A percentile compares a stretch with the other conserved stretches of the same genome.
phyloP scores from a whole-genome alignment of 257 asterid species.

The Craterostigma plantagineum region DNA sequence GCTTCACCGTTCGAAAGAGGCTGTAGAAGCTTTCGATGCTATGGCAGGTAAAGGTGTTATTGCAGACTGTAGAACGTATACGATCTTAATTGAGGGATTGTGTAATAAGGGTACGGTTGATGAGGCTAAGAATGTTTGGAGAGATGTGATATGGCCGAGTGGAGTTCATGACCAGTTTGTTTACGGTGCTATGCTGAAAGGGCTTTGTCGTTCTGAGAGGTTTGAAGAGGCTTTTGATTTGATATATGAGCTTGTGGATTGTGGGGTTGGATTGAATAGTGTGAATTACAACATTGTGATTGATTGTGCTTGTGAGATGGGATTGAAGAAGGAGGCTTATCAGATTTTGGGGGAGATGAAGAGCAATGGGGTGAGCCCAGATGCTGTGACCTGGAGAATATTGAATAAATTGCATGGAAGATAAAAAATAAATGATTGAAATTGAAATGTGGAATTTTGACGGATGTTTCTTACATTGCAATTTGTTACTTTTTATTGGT shows the following conservation, averaged over 20 bases:
- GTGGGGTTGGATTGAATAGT: conserved; percentile 37
- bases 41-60: conserved; percentile 25
- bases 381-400: conserved; percentile 82
- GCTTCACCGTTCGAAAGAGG: conserved; percentile 36
- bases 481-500: too few species aligned
- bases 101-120: conserved; percentile 23
- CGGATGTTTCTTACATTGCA: too few species aligned
- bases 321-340: conserved; percentile 68
- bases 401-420: conserved; percentile 39
- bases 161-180: conserved; percentile 52
- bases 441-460: too few species aligned
- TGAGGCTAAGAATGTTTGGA: conserved; percentile 68
- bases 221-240: conserved; percentile 56
- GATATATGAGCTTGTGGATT: conserved; percentile 57
- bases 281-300: conserved; percentile 68
- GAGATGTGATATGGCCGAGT: conserved; percentile 45
- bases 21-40: conserved; percentile 32
- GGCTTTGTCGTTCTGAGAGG: conserved; percentile 37
- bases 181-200: conserved; percentile 58
- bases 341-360: conserved; percentile 72
- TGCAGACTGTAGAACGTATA: conserved; percentile 49
- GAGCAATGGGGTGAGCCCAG: conserved; percentile 52
- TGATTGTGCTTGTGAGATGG: conserved; percentile 40
- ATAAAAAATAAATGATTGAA: neutral
- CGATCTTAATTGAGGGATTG: conserved; percentile 48